Conservation (phyloP, 257 asterid genomes). For the Capsicum baccatum region DNA sequence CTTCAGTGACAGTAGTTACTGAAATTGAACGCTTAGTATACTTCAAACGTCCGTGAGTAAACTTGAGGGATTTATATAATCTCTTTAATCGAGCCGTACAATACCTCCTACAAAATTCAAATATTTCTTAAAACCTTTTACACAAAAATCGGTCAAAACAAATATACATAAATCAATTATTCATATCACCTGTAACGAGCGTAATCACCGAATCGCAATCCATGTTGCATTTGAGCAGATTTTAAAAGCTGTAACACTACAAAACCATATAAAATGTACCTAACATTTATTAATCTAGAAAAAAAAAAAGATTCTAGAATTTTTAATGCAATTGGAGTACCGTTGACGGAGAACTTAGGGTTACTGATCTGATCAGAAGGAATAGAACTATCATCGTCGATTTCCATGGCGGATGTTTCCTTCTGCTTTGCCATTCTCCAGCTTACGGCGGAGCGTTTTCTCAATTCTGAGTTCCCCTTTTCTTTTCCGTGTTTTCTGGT, state of each 20-base stretch:
- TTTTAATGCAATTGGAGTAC: constrained; percentile 33
- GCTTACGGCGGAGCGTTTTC: constrained; percentile 9
- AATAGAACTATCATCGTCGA: constrained; percentile 59
- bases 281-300: constrained; percentile 2
- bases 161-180: neutral
- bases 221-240: constrained; percentile 99
- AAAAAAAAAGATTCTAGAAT: neutral
- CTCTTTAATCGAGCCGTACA: constrained; percentile 92
- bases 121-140: constrained; percentile 1
- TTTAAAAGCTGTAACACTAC: constrained; percentile 84
- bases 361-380: constrained; percentile 58
- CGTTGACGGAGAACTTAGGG: constrained; percentile 82
- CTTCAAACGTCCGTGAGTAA: constrained; percentile 95
- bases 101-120: constrained; percentile 67
- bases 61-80: constrained; percentile 89
- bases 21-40: constrained; percentile 72
- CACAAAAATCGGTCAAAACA: neutral
- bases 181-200: constrained; percentile 76
- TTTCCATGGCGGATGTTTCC: constrained; percentile 67
- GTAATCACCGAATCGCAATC: constrained; percentile 92
- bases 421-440: constrained; percentile 60
- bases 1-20: constrained; percentile 76
- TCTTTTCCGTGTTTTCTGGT: too few species aligned
- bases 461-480: neutral
- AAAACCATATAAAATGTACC: constrained; percentile 31